Percentiles rank a stretch among this genome's conserved stretches.
These are phyloP conservation scores for Adansonia madagascariensis DNA, from an alignment of 441 rosid species.

Conservation along the genomic window DNA sequence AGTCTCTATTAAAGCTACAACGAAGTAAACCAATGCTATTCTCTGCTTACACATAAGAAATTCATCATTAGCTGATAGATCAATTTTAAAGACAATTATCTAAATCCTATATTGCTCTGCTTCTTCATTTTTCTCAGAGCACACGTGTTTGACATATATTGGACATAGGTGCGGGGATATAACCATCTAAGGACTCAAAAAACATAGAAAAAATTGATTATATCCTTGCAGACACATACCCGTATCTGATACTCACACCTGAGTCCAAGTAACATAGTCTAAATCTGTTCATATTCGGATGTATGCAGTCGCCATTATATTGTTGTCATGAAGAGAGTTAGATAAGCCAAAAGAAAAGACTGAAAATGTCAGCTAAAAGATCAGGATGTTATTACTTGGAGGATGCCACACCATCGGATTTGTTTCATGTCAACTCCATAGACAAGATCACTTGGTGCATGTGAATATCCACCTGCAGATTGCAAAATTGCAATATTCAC, in stretches of 20 bases:
- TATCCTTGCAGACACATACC: no score
- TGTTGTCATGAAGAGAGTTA: not conserved
- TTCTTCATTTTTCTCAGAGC: no score
- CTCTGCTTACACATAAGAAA: constrained; percentile 45
- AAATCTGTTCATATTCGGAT: not conserved
- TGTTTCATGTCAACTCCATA: constrained; percentile 72
- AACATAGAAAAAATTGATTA: no score
- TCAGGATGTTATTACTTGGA: constrained; percentile 45
- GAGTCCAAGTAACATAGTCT: not conserved
- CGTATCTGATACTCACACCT: no score
- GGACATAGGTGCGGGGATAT: no score
- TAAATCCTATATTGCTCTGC: no score
- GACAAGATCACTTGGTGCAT: constrained; percentile 55
- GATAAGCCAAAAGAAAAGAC: not conserved
- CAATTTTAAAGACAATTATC: not conserved
- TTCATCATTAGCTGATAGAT: not conserved
- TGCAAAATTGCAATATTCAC: not conserved
- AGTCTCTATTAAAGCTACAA: constrained; percentile 65
- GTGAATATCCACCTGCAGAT: constrained; percentile 67
- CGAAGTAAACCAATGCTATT: constrained; percentile 63
- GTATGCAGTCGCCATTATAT: not conserved
- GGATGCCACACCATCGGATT: constrained; percentile 73
- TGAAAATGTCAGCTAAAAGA: not conserved
- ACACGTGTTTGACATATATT: no score
- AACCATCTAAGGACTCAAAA: no score